phyloP scores from a whole-genome alignment of 2,329 filamentous ascomycete species.

The Diaporthe aspalathi region DNA sequence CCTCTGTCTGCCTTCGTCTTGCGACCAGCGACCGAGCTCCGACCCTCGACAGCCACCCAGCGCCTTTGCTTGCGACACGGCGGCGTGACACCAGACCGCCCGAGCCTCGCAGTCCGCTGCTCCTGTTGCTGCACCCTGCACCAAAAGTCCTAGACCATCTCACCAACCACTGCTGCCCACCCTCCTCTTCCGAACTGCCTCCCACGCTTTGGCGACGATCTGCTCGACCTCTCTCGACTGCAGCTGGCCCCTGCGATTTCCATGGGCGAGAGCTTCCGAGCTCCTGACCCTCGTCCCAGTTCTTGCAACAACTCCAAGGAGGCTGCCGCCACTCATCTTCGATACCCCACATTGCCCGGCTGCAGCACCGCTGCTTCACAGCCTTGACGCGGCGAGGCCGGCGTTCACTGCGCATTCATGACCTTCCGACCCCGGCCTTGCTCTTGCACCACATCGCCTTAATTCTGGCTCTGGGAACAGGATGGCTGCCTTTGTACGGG shows the following conservation, averaged over 20 bases:
- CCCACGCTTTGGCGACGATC: slow-evolving; percentile 26
- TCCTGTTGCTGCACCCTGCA: slow-evolving; percentile 27
- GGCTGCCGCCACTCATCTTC: slow-evolving; percentile 19
- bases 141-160: slow-evolving; percentile 32
- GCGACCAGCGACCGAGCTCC: slow-evolving; percentile 27
- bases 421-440: slow-evolving; percentile 44
- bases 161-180: slow-evolving; percentile 29
- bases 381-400: slow-evolving; percentile 43
- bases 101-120: slow-evolving; percentile 22
- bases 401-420: slow-evolving; percentile 44
- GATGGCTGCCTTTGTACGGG: slow-evolving; percentile 88
- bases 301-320: slow-evolving; percentile 11
- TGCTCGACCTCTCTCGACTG: slow-evolving; percentile 30
- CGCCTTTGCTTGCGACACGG: slow-evolving; percentile 32
- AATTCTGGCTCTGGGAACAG: slow-evolving; percentile 40
- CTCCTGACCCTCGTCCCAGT: slow-evolving; percentile 25
- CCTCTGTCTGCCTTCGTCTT: background rate
- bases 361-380: slow-evolving; percentile 37
- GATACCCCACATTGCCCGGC: slow-evolving; percentile 39
- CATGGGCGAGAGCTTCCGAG: slow-evolving; percentile 9
- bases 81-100: slow-evolving; percentile 31
- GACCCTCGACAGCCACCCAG: background rate
- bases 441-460: slow-evolving; percentile 17
- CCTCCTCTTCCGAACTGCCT: slow-evolving; percentile 23
- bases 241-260: slow-evolving; percentile 25